Percentiles rank a stretch among this genome's conserved stretches.
Evolutionary conservation across 148 eudicot species (phyloP).

Genomic region (Selenicereus undatus): DNA sequence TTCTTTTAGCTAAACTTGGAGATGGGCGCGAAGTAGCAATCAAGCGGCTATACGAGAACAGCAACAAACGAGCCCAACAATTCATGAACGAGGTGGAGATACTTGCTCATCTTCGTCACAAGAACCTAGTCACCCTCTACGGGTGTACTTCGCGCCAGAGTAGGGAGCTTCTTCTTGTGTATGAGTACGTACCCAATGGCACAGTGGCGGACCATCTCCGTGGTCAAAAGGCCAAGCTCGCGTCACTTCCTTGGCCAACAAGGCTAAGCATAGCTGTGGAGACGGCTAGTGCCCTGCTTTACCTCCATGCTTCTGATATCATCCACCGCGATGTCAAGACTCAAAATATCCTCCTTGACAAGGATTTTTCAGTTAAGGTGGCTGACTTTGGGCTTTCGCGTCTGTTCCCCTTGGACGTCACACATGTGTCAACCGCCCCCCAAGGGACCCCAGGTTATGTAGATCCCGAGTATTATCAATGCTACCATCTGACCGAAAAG

Average conservation of each 20-base stretch:
- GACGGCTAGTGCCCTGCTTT: slow-evolving; percentile 48
- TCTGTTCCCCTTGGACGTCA: slow-evolving; percentile 32
- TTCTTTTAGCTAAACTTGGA: slow-evolving; percentile 29
- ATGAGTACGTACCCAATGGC: slow-evolving; percentile 69
- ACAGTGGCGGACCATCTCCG: slow-evolving; percentile 81
- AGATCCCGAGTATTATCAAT: slow-evolving; percentile 43
- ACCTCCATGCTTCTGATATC: slow-evolving; percentile 55
- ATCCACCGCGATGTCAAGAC: slow-evolving; percentile 67
- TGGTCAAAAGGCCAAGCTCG: slow-evolving; percentile 21
- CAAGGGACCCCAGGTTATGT: slow-evolving; percentile 50
- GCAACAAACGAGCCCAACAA: slow-evolving; percentile 50
- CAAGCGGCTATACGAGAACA: slow-evolving; percentile 62
- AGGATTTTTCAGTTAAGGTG: slow-evolving; percentile 38
- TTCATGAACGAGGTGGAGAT: slow-evolving; percentile 66
- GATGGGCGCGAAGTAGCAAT: slow-evolving; percentile 56
- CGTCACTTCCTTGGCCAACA: slow-evolving; percentile 36
- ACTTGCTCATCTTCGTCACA: slow-evolving; percentile 56
- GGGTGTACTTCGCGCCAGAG: slow-evolving; percentile 65
- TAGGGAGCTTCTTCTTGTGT: slow-evolving; percentile 62
- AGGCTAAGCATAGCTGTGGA: slow-evolving; percentile 53
- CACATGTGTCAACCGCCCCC: slow-evolving; percentile 46
- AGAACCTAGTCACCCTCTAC: slow-evolving; percentile 61
- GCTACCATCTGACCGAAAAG: slow-evolving; percentile 37
- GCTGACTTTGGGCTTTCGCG: slow-evolving; percentile 49
- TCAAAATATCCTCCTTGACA: slow-evolving; percentile 51